phyloP scores from a whole-genome alignment of 805 yeast genomes.

The Pichia ethanolica region DNA sequence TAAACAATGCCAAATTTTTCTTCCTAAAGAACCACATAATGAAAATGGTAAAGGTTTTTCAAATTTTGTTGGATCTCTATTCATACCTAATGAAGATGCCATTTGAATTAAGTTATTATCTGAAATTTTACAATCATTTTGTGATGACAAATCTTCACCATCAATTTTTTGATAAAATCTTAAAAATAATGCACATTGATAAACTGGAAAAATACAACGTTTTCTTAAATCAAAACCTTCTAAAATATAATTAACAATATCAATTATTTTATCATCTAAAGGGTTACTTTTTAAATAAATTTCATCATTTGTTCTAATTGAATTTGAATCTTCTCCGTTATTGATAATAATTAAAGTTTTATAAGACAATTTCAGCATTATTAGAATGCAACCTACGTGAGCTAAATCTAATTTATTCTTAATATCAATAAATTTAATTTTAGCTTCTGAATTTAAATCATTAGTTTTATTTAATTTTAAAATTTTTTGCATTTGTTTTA shows the following conservation, averaged over 20 bases:
- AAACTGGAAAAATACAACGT: conserved; percentile 39
- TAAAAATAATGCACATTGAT: conserved; percentile 47
- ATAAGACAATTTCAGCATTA: conserved; percentile 37
- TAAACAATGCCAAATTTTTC: conserved; percentile 53
- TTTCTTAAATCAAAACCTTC: conserved; percentile 45
- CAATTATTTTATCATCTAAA: conserved; percentile 37
- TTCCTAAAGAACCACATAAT: conserved; percentile 19
- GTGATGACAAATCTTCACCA: conserved; percentile 39
- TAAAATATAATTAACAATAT: conserved; percentile 45
- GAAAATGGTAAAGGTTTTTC: background rate
- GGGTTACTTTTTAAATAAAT: conserved; percentile 28
- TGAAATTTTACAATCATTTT: conserved; percentile 49
- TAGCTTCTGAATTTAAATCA: conserved; percentile 27
- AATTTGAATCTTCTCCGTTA: conserved; percentile 16
- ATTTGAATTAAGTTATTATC: conserved; percentile 52
- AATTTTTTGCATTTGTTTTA: conserved; percentile 24
- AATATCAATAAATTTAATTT: conserved; percentile 28
- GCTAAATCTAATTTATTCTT: conserved; percentile 43
- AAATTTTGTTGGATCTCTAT: conserved; percentile 1
- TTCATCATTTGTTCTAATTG: conserved; percentile 15
- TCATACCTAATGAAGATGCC: conserved; percentile 54
- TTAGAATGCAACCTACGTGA: conserved; percentile 35
- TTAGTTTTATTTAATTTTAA: conserved; percentile 30
- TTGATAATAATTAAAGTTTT: conserved; percentile 31
- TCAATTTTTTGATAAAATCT: conserved; percentile 37